Conservation (phyloP, 108 stramenopile species). For the Bacterosira constricta region DNA sequence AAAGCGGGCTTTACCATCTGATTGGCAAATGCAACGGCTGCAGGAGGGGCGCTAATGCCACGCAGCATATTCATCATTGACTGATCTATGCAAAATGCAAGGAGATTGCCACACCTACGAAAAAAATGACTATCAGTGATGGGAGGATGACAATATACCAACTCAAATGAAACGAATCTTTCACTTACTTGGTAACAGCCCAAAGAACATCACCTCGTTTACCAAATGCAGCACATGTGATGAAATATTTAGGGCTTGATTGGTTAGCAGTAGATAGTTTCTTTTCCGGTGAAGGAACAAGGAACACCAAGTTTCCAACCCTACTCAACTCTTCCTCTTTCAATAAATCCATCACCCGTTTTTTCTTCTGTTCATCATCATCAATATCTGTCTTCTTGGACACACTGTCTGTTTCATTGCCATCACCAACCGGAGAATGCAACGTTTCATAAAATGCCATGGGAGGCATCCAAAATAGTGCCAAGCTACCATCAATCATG, state of each 20-base stretch:
- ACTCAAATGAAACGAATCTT: not conserved
- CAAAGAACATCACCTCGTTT: constrained; percentile 65
- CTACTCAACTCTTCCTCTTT: constrained; percentile 2
- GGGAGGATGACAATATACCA: not conserved
- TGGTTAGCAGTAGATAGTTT: not conserved
- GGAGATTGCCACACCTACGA: constrained; percentile 27
- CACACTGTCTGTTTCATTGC: not conserved
- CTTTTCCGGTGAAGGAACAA: constrained; percentile 9
- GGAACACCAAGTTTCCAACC: constrained; percentile 18
- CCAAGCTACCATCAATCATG: constrained; percentile 65
- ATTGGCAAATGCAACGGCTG: not conserved
- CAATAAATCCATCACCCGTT: not conserved
- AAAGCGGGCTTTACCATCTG: constrained; percentile 16
- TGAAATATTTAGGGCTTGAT: constrained; percentile 16
- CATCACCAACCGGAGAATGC: not conserved
- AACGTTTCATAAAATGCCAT: constrained; percentile 46
- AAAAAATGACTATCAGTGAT: not conserved
- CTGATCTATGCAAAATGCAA: constrained; percentile 55
- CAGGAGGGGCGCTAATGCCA: not conserved
- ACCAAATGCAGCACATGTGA: constrained; percentile 69
- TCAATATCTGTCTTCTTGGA: not conserved
- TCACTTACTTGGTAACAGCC: constrained; percentile 67
- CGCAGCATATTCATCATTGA: constrained; percentile 16
- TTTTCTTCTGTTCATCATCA: not conserved
- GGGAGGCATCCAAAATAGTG: constrained; percentile 58